Evolutionary conservation across 31 red algal species (phyloP).

Genomic region (Odonthalia washingtoniensis): DNA sequence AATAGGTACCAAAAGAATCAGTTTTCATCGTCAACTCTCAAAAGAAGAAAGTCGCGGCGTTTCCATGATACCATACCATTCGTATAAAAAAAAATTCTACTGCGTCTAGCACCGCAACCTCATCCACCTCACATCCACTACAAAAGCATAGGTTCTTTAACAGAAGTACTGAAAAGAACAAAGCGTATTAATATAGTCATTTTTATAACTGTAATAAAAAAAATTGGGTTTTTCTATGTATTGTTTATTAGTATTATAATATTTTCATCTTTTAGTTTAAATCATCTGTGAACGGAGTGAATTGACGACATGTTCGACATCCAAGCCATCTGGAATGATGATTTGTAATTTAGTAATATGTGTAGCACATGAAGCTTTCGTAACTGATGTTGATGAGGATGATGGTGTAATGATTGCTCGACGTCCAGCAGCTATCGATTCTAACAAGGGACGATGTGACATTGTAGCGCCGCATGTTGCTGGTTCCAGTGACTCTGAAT

Average conservation of each 20-base stretch:
- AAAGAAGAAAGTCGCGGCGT: constrained; percentile 73
- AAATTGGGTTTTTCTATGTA: too few species aligned
- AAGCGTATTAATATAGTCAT: too few species aligned
- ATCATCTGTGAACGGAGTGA: too few species aligned
- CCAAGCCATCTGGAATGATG: not conserved
- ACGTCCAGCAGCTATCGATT: constrained; percentile 37
- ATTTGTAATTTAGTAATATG: constrained; percentile 7
- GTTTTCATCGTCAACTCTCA: constrained; percentile 69
- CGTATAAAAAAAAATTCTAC: not conserved
- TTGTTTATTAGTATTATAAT: too few species aligned
- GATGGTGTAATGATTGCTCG: not conserved
- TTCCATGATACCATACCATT: constrained; percentile 38
- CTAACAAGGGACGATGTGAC: constrained; percentile 10
- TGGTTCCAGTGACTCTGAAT: constrained; percentile 40
- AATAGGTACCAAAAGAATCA: constrained; percentile 60
- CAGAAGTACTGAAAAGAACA: too few species aligned
- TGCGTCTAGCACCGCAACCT: too few species aligned
- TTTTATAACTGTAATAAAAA: too few species aligned
- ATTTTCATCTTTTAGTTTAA: too few species aligned
- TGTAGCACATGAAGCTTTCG: constrained; percentile 26
- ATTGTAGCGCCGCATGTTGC: constrained; percentile 27
- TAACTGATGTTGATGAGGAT: not conserved
- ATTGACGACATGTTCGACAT: constrained; percentile 8
- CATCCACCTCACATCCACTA: too few species aligned
- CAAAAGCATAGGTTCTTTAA: too few species aligned